Base-by-base conservation (phyloP, 805 yeast genomes). In the Metschnikowia santaceciliae region DNA sequence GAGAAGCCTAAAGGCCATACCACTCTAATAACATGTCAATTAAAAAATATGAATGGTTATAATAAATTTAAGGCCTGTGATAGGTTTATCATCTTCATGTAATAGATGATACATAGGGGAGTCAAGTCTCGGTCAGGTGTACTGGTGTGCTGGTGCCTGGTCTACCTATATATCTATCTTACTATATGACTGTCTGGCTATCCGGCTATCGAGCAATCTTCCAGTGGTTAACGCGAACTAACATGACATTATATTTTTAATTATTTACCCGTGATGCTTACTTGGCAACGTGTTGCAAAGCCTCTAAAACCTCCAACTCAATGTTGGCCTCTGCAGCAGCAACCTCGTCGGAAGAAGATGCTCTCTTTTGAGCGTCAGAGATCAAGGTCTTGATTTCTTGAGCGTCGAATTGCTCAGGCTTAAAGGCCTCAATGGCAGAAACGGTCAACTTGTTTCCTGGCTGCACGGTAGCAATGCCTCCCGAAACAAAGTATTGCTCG, bases 401-500 rank as follows among this genome's bases (percentile, higher is more conserved):
- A 39, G 83, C 75, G 50, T 90, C 88, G 75, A 92, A 90, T 56
- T 89, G 83, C 58, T 90, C 92, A 63, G 94, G 80, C 67, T 94
- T 88, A 78, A 83, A 89, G 41, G 98, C 99, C 78, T 94, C 99
- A 64, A 90, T 86, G 58, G 97, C 91, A 67, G 94, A 87, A 72
- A 94, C 86, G 67, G 88, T 83, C 69, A 94, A 80, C 62, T 86
- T 80, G 61, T 96, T 90, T 66, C 89, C 95, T 74, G 97, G 97
- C 71, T 88, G 91, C 59, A 94, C 96, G 52, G 96, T 83, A 54
- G 97, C 98, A 66, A 92, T 88, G 61, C 99, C 99, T 60, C 98
- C 98, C 56, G 95, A 82, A 60, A 92, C 90, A 64, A 92, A 94
- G 79, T 73, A 92, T 74, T 88, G 89, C 69, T 82, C 76, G 58